Base-by-base conservation (phyloP, 371 early-diverging fungal species). In the Choanephora cucurbitarum region DNA sequence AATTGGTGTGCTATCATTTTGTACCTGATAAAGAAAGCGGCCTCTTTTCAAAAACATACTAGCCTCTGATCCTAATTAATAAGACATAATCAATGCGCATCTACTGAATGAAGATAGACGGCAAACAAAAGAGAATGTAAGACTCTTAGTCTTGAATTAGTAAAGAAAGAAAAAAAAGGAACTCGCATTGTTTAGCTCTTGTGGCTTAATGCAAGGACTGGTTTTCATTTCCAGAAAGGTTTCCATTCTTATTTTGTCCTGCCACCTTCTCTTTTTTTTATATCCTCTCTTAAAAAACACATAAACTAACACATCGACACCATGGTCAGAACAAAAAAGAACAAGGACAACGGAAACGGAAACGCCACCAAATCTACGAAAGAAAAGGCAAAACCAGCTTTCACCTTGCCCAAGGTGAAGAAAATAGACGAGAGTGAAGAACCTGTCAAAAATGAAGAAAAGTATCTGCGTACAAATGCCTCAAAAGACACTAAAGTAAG, bases 371-470 rank as follows among this genome's bases (percentile, higher is more conserved):
- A 28, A 28, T 7, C 28, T 28, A 28, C 28, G 7, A 28, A 28
- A 28, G 28, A 58, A 17, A 47, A 49, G 45, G 33, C 31, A 31
- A 15, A 14, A 7, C 10, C 41, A 28, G 17, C 40, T 23, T 32
- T 21, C 5, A 34, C 40, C 19, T 39, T 32, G 41, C 33, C 32
- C 5, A 40, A 52, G 34, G 18, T 15, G 0, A 50, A 56, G 13
- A 53, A 49, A 44, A 39, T 47, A 15, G 44, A 14, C 5, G 49
- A 58, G 37, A 33, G 39, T 9, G 57, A 58, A 8, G 62, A 50
- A 3, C 57, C 48, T 55, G 72, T 70, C 15, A 52, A 60, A 21
- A 72, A 67, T 44, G 66, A 72, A 49, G 68, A 72, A 39, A 72
- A 72, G 40, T 72, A 72, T 44, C 45, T 52, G 48, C 62, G 72